Evolutionary conservation across 1,284 basidiomycete genomes (phyloP), one percentile per base, ranked within the genome.

Genomic region (Leccinum subrobustum): DNA sequence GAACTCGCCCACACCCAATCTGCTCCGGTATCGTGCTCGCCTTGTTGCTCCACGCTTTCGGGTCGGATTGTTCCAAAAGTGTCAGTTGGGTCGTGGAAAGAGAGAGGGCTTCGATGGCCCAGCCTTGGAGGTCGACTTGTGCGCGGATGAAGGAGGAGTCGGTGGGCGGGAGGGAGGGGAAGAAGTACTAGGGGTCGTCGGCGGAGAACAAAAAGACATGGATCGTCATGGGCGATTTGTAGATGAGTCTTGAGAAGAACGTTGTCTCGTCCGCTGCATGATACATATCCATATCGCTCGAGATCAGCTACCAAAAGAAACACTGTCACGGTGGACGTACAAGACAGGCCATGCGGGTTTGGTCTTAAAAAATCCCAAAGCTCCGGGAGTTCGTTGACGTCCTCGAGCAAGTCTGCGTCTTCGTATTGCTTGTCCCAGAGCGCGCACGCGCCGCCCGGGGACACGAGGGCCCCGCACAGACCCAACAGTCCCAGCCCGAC

Each of bases 401-500:
- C 94, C 70, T 96, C 93, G 25, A 99, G 77, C 29, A 98, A 78
- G 1, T 82, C 77, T 2, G 89, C 91, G 65, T 96, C 93, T 64
- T 97, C 95, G 63, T 93, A 86, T 57, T 87, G 85, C 74, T 91
- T 95, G 74, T 98, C 96, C 96, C 96, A 99, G 59, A 87, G 86
- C 8, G 84, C 77, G 57, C 89, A 82, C 2, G 92, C 89, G 25
- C 25, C 25, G 25, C 95, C 94, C 1, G 93, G 92, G 16, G 90
- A 92, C 31, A 87, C 86, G 54, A 98, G 88, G 1, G 92, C 88
- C 18, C 90, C 87, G 69, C 92, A 97, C n/a, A 99, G 79, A 73
- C 98, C 97, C 96, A 96, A 99, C 1, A 99, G 81, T 14, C 92
- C 88, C 1, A 99, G 88, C 20, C 96, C 97, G 35, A 99, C 96